Base-by-base conservation (phyloP, 2,329 filamentous ascomycete genomes). In the Neopestalotiopsis sp. region DNA sequence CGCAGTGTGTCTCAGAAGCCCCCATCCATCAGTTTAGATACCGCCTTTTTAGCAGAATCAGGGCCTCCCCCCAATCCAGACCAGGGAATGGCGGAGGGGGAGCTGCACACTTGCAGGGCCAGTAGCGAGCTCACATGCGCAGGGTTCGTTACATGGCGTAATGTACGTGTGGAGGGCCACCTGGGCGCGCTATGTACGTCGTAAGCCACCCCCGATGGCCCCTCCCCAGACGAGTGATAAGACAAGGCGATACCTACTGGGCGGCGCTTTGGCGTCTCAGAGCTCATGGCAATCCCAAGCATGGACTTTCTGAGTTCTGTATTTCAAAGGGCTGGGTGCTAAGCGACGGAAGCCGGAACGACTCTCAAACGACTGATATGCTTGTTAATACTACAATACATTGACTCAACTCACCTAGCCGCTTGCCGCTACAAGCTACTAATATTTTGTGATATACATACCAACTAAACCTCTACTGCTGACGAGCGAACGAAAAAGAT, bases 211-310 rank as follows among this genome's bases (percentile, higher is more conserved):
- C 12, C 13, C 7, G n/a, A 30, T 28, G 6, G 12, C 20, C 57
- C 34, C 34, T 38, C 34, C 6, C 10, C 34, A 38, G 34, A 38
- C 34, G 34, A 10, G 34, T 1, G 34, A 38, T 38, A 38, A 38
- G 34, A 38, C 10, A 38, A 38, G 34, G 34, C 34, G 34, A 38
- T 5, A 38, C 34, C 34, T 7, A 38, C 10, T 6, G 6, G 10
- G 34, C 34, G 34, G 34, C 34, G 34, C 34, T 38, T 20, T 53
- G 30, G 12, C 59, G 59, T 61, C 59, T 61, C 59, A 61, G 59
- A 61, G 58, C 58, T 61, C 10, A 14, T 28, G 59, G 30, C 14
- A 7, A 24, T n/a, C 17, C 58, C 9, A 20, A 61, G 28, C 14
- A 61, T 38, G n/a, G 17, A 28, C 24, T 28, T 9, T 17, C 45